Percentiles rank a stretch among this genome's conserved stretches.
phyloP scores from a whole-genome alignment of 257 asterid genomes.

The Nicotiana otophora region DNA sequence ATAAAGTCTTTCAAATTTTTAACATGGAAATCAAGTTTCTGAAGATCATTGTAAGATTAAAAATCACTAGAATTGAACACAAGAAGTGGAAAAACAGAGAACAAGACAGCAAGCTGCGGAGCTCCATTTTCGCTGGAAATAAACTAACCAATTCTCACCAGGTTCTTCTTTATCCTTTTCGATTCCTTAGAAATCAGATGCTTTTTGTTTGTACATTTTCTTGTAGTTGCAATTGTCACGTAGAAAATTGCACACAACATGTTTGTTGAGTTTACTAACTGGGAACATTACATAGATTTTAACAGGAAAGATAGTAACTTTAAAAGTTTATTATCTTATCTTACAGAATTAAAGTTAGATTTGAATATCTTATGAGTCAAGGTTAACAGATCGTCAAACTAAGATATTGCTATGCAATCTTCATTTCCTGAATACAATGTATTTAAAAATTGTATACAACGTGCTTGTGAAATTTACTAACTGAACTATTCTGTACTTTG shows the following conservation, averaged over 20 bases:
- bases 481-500: not conserved
- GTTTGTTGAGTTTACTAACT: not conserved
- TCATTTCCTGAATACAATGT: not conserved
- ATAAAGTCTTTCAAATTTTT: too few species aligned
- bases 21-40: too few species aligned
- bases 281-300: not conserved
- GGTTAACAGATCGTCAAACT: not conserved
- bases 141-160: not conserved
- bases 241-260: not conserved
- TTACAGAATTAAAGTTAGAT: not conserved
- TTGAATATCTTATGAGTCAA: not conserved
- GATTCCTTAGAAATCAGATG: not conserved
- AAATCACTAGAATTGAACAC: too few species aligned
- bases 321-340: not conserved
- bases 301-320: not conserved
- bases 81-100: too few species aligned
- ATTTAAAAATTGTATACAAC: too few species aligned
- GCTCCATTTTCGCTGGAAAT: too few species aligned
- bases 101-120: too few species aligned
- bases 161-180: not conserved
- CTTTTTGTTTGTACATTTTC: not conserved
- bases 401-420: not conserved
- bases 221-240: not conserved
- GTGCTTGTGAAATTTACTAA: too few species aligned
- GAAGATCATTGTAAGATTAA: too few species aligned